Conservation (phyloP, 2,329 filamentous ascomycete species). For the Shiraia bambusicola region DNA sequence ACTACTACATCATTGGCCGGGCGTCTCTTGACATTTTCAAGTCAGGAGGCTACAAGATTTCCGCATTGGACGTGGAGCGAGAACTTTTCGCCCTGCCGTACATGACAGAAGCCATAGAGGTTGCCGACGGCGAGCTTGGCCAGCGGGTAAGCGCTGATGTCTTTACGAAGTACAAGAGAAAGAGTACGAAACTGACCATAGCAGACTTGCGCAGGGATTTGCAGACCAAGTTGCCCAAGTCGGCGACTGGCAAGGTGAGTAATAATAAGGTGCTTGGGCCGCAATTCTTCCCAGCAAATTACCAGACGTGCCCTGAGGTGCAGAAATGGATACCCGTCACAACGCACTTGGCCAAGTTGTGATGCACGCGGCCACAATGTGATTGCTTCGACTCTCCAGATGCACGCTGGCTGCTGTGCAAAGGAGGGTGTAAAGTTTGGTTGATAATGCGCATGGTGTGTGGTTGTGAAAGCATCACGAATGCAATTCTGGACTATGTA, state of each 20-base stretch:
- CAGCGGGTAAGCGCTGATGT: slow-evolving; percentile 57
- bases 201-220: slow-evolving; percentile 48
- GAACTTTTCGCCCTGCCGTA: slow-evolving; percentile 53
- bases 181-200: slow-evolving; percentile 38
- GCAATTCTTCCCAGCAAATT: slow-evolving; percentile 40
- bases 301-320: slow-evolving; percentile 25
- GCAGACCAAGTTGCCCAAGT: slow-evolving; percentile 50
- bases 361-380: neutral
- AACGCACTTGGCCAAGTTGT: slow-evolving; percentile 27
- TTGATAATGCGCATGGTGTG: neutral
- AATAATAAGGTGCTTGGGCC: slow-evolving; percentile 53
- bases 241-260: slow-evolving; percentile 53
- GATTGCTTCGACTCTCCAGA: too few relatives aligned
- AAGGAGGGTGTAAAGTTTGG: neutral
- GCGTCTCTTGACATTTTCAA: slow-evolving; percentile 58
- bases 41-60: slow-evolving; percentile 58
- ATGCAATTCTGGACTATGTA: too few relatives aligned
- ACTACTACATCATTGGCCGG: slow-evolving; percentile 56
- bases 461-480: too few relatives aligned
- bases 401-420: too few relatives aligned
- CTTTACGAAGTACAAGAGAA: slow-evolving; percentile 38
- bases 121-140: slow-evolving; percentile 57
- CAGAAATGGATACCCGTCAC: slow-evolving; percentile 28
- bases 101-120: slow-evolving; percentile 55
- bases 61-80: slow-evolving; percentile 56